Evolutionary conservation across 495 filamentous ascomycete species (phyloP).

Genomic region (Podospora conica): DNA sequence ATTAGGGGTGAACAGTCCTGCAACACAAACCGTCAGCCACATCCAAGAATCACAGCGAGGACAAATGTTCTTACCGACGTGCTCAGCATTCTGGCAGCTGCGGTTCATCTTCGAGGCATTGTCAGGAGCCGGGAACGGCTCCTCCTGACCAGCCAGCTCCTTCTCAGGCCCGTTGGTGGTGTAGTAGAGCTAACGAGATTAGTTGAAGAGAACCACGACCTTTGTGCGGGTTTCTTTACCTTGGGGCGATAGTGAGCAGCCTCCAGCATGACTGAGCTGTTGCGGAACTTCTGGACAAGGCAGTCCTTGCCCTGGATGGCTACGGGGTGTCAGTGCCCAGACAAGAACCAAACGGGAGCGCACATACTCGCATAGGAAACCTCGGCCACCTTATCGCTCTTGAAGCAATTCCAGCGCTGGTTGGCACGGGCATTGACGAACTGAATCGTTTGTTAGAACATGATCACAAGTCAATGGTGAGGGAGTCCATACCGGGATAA

Average conservation of each 20-base stretch:
- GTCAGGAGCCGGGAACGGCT: conserved; percentile 68
- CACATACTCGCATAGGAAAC: conserved; percentile 87
- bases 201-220: conserved; percentile 9
- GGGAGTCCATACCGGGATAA: conserved; percentile 56
- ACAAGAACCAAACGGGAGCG: background rate
- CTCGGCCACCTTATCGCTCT: conserved; percentile 78
- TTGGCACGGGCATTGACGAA: conserved; percentile 69
- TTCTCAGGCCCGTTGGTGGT: conserved; percentile 38
- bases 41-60: background rate
- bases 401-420: conserved; percentile 74
- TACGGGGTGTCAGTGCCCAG: conserved; percentile 29
- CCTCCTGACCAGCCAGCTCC: conserved; percentile 51
- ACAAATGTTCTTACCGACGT: conserved; percentile 55
- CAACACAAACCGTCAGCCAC: conserved; percentile 3
- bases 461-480: background rate
- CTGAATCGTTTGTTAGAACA: conserved; percentile 42
- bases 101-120: conserved; percentile 81
- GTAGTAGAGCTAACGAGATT: conserved; percentile 43
- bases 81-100: conserved; percentile 77
- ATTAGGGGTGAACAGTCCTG: conserved; percentile 66
- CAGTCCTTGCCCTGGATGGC: conserved; percentile 89
- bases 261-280: conserved; percentile 91
- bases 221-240: conserved; percentile 37
- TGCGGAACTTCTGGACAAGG: conserved; percentile 88
- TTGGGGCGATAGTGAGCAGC: conserved; percentile 75